Conservation (phyloP, 1,139 yeast species). For the Yamadazyma taylorii region DNA sequence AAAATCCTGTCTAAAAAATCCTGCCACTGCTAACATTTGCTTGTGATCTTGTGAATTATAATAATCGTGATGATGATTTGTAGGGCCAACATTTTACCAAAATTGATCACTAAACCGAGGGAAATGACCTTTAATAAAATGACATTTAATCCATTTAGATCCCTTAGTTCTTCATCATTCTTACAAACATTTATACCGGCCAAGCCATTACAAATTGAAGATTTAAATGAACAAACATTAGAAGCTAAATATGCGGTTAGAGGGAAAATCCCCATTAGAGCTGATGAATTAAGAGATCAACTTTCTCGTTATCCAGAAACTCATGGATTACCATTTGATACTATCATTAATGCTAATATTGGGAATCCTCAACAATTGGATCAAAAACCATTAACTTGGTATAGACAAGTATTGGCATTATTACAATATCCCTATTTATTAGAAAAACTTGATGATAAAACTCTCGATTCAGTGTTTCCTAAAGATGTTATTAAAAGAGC, state of each 20-base stretch:
- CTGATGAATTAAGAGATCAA: slow-evolving; percentile 69
- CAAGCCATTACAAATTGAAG: slow-evolving; percentile 27
- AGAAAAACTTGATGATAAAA: slow-evolving; percentile 20
- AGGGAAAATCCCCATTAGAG: slow-evolving; percentile 89
- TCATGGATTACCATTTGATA: slow-evolving; percentile 68
- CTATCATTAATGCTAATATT: slow-evolving; percentile 85
- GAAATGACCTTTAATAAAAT: too few species aligned
- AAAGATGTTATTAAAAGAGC: slow-evolving; percentile 78
- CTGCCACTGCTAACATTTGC: too few species aligned
- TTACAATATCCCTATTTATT: slow-evolving; percentile 81
- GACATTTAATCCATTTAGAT: neutral
- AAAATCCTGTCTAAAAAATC: too few species aligned
- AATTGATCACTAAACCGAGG: too few species aligned
- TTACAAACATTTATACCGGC: slow-evolving; percentile 22
- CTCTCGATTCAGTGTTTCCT: slow-evolving; percentile 43
- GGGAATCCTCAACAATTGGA: slow-evolving; percentile 97
- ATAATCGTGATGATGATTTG: too few species aligned
- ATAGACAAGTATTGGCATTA: slow-evolving; percentile 83
- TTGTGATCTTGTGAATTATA: too few species aligned
- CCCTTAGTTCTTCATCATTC: neutral
- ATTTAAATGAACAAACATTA: slow-evolving; percentile 71
- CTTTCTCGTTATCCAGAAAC: slow-evolving; percentile 52
- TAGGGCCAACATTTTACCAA: too few species aligned
- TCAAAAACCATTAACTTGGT: slow-evolving; percentile 93
- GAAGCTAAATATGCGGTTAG: slow-evolving; percentile 94